Evolutionary conservation across 495 filamentous ascomycete genomes (phyloP).

Genomic region (Penicillium salamii): DNA sequence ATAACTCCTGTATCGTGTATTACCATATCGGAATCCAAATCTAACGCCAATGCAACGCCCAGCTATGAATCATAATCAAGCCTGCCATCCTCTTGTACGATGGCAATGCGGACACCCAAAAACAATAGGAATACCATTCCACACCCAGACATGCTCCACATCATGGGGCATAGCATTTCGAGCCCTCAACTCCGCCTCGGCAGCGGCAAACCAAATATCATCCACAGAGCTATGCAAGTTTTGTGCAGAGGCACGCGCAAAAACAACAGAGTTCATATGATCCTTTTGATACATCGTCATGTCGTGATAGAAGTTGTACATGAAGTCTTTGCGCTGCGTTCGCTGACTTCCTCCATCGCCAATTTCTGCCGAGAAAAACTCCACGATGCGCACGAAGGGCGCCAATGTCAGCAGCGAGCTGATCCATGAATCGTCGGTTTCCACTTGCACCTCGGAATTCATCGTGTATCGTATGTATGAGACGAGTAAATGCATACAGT

Average conservation of each 20-base stretch:
- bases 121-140: conserved; percentile 35
- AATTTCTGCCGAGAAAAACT: conserved; percentile 48
- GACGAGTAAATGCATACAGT: conserved; percentile 44
- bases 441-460: conserved; percentile 22
- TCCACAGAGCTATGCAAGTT: conserved; percentile 34
- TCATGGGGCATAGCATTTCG: conserved; percentile 32
- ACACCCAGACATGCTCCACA: conserved; percentile 30
- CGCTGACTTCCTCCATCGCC: conserved; percentile 43
- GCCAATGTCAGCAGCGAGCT: conserved; percentile 41
- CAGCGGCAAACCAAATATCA: conserved; percentile 46
- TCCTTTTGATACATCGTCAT: conserved; percentile 36
- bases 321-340: conserved; percentile 45
- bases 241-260: conserved; percentile 28
- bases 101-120: conserved; percentile 38
- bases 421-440: conserved; percentile 43
- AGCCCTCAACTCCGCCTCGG: conserved; percentile 28
- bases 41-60: conserved; percentile 7
- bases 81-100: conserved; percentile 31
- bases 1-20: conserved; percentile 2
- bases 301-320: conserved; percentile 45
- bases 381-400: conserved; percentile 40
- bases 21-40: conserved; percentile 5
- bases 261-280: conserved; percentile 40
- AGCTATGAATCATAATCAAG: conserved; percentile 20
- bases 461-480: conserved; percentile 40